These are phyloP conservation scores for Diplocarpon rosae DNA, from an alignment of 2,329 filamentous ascomycete genomes.

Conservation along the genomic window DNA sequence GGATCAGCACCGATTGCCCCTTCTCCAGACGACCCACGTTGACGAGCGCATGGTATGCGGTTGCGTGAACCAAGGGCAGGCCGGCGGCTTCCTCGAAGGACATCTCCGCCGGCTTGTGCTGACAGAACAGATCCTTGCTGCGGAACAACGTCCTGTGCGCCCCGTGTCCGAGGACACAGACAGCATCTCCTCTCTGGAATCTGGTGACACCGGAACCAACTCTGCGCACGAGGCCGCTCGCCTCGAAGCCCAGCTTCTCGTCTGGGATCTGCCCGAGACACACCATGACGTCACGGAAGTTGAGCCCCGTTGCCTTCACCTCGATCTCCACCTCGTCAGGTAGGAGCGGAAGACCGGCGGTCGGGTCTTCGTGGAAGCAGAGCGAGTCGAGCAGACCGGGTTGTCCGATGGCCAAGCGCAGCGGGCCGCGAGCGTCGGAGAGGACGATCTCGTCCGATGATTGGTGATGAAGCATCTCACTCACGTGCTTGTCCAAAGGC, in stretches of 20 bases:
- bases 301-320: constrained; percentile 29
- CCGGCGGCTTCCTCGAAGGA: constrained; percentile 31
- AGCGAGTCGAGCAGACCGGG: too few species aligned
- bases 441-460: too few species aligned
- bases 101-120: constrained; percentile 30
- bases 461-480: too few species aligned
- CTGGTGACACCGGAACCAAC: constrained; percentile 4
- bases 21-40: constrained; percentile 30
- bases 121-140: constrained; percentile 15
- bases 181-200: constrained; percentile 10
- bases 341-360: constrained; percentile 2
- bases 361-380: too few species aligned
- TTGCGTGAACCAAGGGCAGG: constrained; percentile 31
- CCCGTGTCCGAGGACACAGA: constrained; percentile 15
- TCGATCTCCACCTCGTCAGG: constrained; percentile 30
- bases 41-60: constrained; percentile 35
- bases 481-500: not conserved
- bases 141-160: constrained; percentile 8
- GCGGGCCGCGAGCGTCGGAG: too few species aligned
- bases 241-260: constrained; percentile 7
- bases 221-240: constrained; percentile 7
- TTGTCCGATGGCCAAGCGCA: too few species aligned
- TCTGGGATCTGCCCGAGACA: constrained; percentile 19
- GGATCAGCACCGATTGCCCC: constrained; percentile 22
- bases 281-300: constrained; percentile 34